These are phyloP conservation scores for Vicia faba DNA, from an alignment of 306 rosid species.

Conservation along the genomic window DNA sequence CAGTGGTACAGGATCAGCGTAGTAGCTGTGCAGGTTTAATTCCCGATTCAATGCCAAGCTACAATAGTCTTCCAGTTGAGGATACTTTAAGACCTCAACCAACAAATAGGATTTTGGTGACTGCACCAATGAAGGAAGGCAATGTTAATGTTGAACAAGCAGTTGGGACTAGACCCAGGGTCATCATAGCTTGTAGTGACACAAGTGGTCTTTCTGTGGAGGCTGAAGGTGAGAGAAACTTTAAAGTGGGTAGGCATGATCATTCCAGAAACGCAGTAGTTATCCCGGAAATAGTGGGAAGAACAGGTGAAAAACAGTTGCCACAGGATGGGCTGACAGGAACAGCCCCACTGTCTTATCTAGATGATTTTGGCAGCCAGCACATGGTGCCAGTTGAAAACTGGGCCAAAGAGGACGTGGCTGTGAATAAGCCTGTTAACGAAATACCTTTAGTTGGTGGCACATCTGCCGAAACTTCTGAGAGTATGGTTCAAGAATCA, in stretches of 20 bases:
- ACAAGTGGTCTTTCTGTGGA: conserved; percentile 40
- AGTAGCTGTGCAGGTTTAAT: conserved; percentile 45
- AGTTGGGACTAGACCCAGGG: conserved; percentile 51
- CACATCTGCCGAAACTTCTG: conserved; percentile 48
- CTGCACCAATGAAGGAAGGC: conserved; percentile 56
- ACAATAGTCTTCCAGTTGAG: conserved; percentile 51
- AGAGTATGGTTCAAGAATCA: conserved; percentile 46
- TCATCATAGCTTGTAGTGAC: conserved; percentile 44
- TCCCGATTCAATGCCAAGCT: conserved; percentile 55
- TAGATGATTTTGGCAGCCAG: conserved; percentile 48
- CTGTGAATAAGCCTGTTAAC: conserved; percentile 43
- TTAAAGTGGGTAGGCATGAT: conserved; percentile 41
- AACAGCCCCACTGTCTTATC: conserved; percentile 40
- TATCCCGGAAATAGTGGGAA: conserved; percentile 47
- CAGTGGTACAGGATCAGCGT: conserved; percentile 62
- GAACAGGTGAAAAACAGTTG: conserved; percentile 53
- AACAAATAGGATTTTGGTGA: conserved; percentile 48
- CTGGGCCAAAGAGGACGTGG: conserved; percentile 48
- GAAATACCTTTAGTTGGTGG: conserved; percentile 48
- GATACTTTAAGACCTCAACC: conserved; percentile 56
- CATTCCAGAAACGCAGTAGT: conserved; percentile 41
- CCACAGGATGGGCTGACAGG: conserved; percentile 46
- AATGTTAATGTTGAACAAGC: conserved; percentile 53
- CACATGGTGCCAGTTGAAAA: conserved; percentile 45
- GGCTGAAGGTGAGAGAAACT: conserved; percentile 49